phyloP scores from a whole-genome alignment of 495 filamentous ascomycete species.

The Acidomyces sp. region DNA sequence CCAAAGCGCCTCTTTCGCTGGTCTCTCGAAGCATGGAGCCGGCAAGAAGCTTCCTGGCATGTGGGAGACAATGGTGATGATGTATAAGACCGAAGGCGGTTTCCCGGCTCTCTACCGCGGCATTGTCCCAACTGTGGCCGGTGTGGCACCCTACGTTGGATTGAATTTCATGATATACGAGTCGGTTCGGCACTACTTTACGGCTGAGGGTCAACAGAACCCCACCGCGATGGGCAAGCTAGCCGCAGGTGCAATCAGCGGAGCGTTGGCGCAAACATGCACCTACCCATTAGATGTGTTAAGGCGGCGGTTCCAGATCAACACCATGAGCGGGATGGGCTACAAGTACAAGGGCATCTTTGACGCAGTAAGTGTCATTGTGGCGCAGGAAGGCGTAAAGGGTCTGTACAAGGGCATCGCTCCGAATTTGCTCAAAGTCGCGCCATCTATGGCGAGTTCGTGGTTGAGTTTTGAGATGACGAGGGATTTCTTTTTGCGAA shows the following conservation, averaged over 20 bases:
- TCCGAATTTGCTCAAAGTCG: constrained; percentile 91
- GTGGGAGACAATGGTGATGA: constrained; percentile 67
- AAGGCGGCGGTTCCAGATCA: constrained; percentile 93
- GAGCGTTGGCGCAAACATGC: constrained; percentile 92
- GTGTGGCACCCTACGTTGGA: constrained; percentile 92
- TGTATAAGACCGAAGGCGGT: constrained; percentile 89
- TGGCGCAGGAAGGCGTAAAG: constrained; percentile 59
- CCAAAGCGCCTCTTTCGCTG: constrained; percentile 84
- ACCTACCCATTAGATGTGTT: constrained; percentile 99
- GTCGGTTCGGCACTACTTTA: constrained; percentile 68
- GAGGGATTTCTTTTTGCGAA: constrained; percentile 61
- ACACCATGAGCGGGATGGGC: constrained; percentile 98
- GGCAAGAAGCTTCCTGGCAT: constrained; percentile 72
- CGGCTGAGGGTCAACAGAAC: constrained; percentile 75
- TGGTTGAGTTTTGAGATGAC: constrained; percentile 95
- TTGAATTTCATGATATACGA: constrained; percentile 99
- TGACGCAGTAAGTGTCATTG: constrained; percentile 71
- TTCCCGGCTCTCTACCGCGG: constrained; percentile 74
- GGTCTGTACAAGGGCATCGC: constrained; percentile 88
- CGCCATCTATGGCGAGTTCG: constrained; percentile 94
- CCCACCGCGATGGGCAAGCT: constrained; percentile 70
- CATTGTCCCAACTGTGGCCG: constrained; percentile 83
- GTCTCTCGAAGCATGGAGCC: constrained; percentile 35
- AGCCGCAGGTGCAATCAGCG: constrained; percentile 76
- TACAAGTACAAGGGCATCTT: constrained; percentile 81